phyloP scores from a whole-genome alignment of 2,329 filamentous ascomycete species.

The Colletotrichum eremochloae region DNA sequence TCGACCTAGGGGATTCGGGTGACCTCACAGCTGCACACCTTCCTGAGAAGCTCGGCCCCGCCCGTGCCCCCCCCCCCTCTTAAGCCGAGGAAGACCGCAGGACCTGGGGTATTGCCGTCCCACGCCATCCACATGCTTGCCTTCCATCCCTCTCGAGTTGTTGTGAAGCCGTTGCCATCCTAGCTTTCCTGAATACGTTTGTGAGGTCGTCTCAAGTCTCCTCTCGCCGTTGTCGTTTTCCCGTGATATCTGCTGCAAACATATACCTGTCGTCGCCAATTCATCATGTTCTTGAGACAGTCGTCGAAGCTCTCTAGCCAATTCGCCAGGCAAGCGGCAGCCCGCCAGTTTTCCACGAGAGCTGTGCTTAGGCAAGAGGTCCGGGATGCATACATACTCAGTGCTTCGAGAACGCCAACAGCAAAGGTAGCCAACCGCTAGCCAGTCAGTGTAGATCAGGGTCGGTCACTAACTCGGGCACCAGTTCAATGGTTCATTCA shows the following conservation, averaged over 20 bases:
- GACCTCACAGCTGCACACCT: conserved; percentile 28
- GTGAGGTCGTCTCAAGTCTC: conserved; percentile 24
- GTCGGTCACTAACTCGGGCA: conserved; percentile 36
- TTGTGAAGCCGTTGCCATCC: conserved; percentile 29
- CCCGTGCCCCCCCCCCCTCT: conserved; percentile 33
- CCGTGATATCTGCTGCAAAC: conserved; percentile 11
- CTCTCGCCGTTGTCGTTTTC: conserved; percentile 8
- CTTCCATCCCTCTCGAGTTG: conserved; percentile 20
- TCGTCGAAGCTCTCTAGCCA: conserved; percentile 52
- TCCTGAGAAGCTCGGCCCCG: conserved; percentile 37
- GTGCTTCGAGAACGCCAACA: conserved; percentile 89
- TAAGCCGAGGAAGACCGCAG: conserved; percentile 42
- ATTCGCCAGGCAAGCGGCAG: conserved; percentile 56
- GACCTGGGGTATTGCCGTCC: conserved; percentile 33
- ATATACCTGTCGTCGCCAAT: conserved; percentile 25
- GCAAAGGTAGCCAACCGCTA: conserved; percentile 74
- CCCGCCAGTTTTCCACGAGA: conserved; percentile 62
- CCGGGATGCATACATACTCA: conserved; percentile 93
- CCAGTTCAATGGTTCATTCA: conserved; percentile 94
- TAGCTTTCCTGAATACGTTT: conserved; percentile 29
- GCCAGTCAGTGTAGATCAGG: neutral
- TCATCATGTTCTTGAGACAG: conserved; percentile 51
- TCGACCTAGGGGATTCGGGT: conserved; percentile 23
- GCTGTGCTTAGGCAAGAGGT: conserved; percentile 72
- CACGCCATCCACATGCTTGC: conserved; percentile 39